Evolutionary conservation across 495 filamentous ascomycete species (phyloP).

Genomic region (Penicillium daleae): DNA sequence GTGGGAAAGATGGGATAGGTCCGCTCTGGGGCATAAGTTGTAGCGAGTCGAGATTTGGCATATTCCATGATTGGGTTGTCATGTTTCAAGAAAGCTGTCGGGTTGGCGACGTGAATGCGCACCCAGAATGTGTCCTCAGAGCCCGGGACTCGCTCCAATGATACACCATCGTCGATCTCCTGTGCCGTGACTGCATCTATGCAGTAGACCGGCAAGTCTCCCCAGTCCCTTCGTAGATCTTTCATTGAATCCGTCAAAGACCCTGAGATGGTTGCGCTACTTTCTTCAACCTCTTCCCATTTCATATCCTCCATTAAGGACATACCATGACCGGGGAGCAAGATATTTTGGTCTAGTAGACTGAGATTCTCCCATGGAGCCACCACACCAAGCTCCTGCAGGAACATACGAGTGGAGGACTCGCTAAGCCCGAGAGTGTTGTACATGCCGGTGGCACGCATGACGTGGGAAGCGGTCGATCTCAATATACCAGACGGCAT

Average conservation of each 20-base stretch:
- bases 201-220: constrained; percentile 72
- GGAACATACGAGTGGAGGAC: constrained; percentile 65
- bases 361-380: constrained; percentile 77
- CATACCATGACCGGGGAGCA: constrained; percentile 59
- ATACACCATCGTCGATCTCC: constrained; percentile 91
- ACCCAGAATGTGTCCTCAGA: constrained; percentile 71
- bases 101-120: constrained; percentile 91
- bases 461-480: constrained; percentile 68
- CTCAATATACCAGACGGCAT: constrained; percentile 57
- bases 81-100: constrained; percentile 74
- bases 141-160: constrained; percentile 66
- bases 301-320: constrained; percentile 39
- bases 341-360: constrained; percentile 63
- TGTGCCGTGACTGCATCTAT: constrained; percentile 72
- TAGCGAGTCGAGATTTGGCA: constrained; percentile 65
- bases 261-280: constrained; percentile 32
- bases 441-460: constrained; percentile 75
- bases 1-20: constrained; percentile 74
- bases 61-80: constrained; percentile 61
- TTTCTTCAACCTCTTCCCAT: constrained; percentile 35
- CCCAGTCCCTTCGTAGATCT: constrained; percentile 70
- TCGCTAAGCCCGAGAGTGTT: constrained; percentile 56
- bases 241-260: constrained; percentile 54
- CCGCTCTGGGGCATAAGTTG: constrained; percentile 75
- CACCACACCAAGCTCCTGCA: constrained; percentile 86